phyloP scores from a whole-genome alignment of 305 asterid genomes.

The Fraxinus angustifolia region DNA sequence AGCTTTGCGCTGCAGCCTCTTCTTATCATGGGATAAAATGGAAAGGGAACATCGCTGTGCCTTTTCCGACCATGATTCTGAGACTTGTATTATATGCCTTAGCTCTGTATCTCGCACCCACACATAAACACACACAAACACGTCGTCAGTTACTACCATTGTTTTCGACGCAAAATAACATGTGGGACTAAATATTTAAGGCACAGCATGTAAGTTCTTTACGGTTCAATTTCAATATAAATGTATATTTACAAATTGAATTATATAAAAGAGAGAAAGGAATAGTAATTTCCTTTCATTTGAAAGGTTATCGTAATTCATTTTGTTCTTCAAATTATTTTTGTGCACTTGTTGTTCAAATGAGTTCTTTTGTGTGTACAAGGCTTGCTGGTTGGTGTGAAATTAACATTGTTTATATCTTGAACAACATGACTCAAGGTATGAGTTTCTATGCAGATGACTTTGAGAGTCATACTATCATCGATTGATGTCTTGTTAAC shows the following conservation, averaged over 20 bases:
- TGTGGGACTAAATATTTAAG: slow-evolving; percentile 8
- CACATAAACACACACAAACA: neutral
- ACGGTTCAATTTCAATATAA: slow-evolving; percentile 26
- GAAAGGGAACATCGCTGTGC: slow-evolving; percentile 7
- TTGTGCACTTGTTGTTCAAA: neutral
- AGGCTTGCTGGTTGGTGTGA: neutral
- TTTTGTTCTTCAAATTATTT: neutral
- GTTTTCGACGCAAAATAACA: slow-evolving; percentile 11
- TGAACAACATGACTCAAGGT: neutral
- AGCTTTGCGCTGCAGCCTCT: neutral
- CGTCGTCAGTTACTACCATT: slow-evolving; percentile 17
- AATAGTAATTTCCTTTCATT: neutral
- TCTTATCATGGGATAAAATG: neutral
- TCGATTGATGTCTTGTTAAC: neutral
- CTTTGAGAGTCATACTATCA: neutral
- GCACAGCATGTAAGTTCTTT: slow-evolving; percentile 7
- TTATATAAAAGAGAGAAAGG: too few relatives aligned
- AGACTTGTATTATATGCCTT: slow-evolving; percentile 1
- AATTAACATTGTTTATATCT: neutral
- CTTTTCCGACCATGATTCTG: neutral
- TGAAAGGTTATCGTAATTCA: neutral
- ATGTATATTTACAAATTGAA: slow-evolving; percentile 22
- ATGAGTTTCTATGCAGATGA: neutral
- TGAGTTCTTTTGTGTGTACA: neutral
- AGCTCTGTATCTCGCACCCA: neutral